A percentile compares a stretch with the other conserved stretches of the same genome.
phyloP scores from a whole-genome alignment of 2,329 filamentous ascomycete genomes.

The Fusarium graminum region DNA sequence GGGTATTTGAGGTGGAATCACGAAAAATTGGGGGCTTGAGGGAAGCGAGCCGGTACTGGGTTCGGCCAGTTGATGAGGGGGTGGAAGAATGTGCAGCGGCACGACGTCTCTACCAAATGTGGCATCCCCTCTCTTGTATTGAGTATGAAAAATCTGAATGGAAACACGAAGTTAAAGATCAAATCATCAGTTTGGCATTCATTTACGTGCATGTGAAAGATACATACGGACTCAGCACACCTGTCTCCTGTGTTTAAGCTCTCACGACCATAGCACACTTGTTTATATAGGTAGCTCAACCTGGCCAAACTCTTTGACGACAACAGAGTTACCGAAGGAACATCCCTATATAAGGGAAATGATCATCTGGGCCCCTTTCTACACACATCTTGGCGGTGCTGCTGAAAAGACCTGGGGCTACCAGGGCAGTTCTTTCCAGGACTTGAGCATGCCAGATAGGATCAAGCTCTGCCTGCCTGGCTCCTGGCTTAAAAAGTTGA shows the following conservation, averaged over 20 bases:
- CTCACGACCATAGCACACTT: not conserved
- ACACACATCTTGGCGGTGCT: no score
- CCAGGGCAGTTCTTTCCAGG: not conserved
- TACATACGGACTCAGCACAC: no score
- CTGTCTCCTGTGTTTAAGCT: no score
- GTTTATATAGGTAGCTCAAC: not conserved
- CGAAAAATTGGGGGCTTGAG: slow-evolving; percentile 24
- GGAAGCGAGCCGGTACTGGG: slow-evolving; percentile 22
- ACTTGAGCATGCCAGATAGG: not conserved
- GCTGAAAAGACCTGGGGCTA: not conserved
- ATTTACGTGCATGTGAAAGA: not conserved
- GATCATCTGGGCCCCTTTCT: no score
- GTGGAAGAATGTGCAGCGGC: slow-evolving; percentile 45
- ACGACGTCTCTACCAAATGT: slow-evolving; percentile 48
- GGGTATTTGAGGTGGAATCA: slow-evolving; percentile 27
- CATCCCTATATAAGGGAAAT: no score
- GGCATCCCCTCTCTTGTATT: slow-evolving; percentile 59
- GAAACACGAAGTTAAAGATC: slow-evolving; percentile 34
- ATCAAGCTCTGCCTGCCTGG: not conserved
- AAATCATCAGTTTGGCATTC: not conserved
- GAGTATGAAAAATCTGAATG: slow-evolving; percentile 43
- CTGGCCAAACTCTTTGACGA: no score
- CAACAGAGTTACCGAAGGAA: no score
- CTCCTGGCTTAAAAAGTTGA: not conserved
- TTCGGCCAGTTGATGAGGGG: slow-evolving; percentile 24